Base-by-base conservation (phyloP, 306 rosid genomes). In the Nissolia schottii region DNA sequence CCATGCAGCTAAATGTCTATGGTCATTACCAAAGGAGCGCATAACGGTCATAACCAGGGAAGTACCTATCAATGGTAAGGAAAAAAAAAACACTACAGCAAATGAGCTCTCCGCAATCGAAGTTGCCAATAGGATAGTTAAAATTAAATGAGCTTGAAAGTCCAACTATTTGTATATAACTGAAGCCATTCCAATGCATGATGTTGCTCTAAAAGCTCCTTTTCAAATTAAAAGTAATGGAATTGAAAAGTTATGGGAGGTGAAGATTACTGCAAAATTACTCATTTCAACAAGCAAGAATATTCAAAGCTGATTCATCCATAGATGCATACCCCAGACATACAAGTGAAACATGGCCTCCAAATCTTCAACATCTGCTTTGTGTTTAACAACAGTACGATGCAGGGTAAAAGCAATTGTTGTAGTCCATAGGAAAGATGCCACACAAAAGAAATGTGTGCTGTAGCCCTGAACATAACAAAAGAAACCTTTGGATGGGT, bases 401-500 rank as follows among this genome's bases (percentile, higher is more conserved):
- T 95, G 99, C 19, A 95, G 93, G 75, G 99, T 95, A 74, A 95
- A 95, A 43, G 99, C 96, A 71, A 95, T 95, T 7, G 96, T 88
- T 31, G 99, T 95, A 45, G 99, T 95, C 99, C 99, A 95, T 14
- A 95, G 83, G 89, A 95, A 95, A 64, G 99, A 95, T 37, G 99
- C 97, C 79, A 95, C 99, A 49, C 93, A 89, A 71, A 95, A 95
- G 85, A 95, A 89, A 91, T 95, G 99, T 9, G 97, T 82, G 77
- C 85, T 89, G 50, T 91, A 95, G 59, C 96, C 96, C 78, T 91
- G 96, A 77, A 90, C 87, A 84, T 85, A 89, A 78, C 99, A 95
- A 71, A 87, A 85, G 72, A 95, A 91, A 63, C 92, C 95, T 73
- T 84, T 83, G 40, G 97, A 85, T 14, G 99, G 99, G 77, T 91